Evolutionary conservation across 2,329 filamentous ascomycete genomes (phyloP), one percentile per base, ranked within the genome.

Genomic region (Penicillium frequentans): DNA sequence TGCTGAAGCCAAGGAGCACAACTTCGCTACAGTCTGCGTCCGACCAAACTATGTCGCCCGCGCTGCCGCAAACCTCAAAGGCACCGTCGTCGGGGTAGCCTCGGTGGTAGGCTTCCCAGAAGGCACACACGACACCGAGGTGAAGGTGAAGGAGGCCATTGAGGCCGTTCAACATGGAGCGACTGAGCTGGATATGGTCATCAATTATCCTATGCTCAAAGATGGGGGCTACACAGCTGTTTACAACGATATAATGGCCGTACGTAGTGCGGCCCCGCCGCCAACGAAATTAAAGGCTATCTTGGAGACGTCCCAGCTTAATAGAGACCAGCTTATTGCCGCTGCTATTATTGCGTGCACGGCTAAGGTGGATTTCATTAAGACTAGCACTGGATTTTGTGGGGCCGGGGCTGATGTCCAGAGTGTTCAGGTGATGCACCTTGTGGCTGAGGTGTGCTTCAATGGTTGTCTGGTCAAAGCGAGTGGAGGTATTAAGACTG

Each of bases 91-190:
- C n/a, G 74, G 75, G 24, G 79, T 86, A 21, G 82, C 83, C 45
- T 83, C 81, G 61, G 84, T 86, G 6, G 77, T 86, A 10, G 83
- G 82, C 23, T 86, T 86, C 68, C 84, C 82, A 52, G 83, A 86
- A 66, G 84, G 84, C 13, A 85, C 81, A 0, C 74, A 84, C 58
- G 73, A 79, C 48, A 80, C 82, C 0, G 66, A 74, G 3, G 70
- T 76, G 31, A 86, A 85, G 66, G 71, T 81, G n/a, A 69, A 67
- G 21, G 83, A 86, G 71, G 79, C 82, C 0, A 72, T 73, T 26
- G 71, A 73, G 11, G 82, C 83, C 14, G 70, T 85, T 35, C 63
- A 68, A 9, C 73, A 77, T 19, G 84, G 84, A 21, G 84, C 84
- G 1, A 69, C 68, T 1, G 84, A 87, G 66, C 75, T 86, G 33